Base-by-base conservation (phyloP, 2,329 filamentous ascomycete genomes). In the Colletotrichum sp. region DNA sequence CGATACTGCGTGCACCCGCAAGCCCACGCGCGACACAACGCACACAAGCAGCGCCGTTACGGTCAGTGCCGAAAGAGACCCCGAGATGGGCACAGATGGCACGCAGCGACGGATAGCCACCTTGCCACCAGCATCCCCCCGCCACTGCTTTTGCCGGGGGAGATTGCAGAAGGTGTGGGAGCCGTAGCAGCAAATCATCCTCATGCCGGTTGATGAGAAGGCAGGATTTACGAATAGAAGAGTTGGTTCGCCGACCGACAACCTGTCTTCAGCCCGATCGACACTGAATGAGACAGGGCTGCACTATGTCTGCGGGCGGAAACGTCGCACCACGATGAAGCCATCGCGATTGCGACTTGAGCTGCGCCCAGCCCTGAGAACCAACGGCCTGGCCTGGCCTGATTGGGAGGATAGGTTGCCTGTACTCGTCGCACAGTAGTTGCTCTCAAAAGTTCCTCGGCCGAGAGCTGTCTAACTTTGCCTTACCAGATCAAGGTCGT, bases 81-180 rank as follows among this genome's bases (percentile, higher is more conserved):
- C 43, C 34, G 28, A 28, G 52, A 22, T n/a, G 34, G 22, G 25
- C 28, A 66, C 18, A 68, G 27, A 68, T 30, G 64, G 27, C 27
- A 61, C 61, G 55, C 43, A 36, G 15, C 18, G 39, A 30, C 60
- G 67, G 71, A 15, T 32, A 34, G 28, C 32, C 34, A 70, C 58
- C 48, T 65, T 56, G 66, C 66, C 66, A 74, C 71, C 58, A 58
- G 70, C 56, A 70, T 58, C 55, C 16, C 71, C 60, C 60, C 58
- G 71, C 48, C 66, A 55, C 67, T 22, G 27, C 25, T 39, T 48
- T 64, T 70, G 39, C n/a, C 30, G 9, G 9, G 30, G 52, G 60
- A 56, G 32, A 25, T 60, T 65, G 27, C 15, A 39, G 30, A 32
- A 2, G n/a, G 22, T 36, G 64, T 13, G 64, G 13, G 27, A 34